Base-by-base conservation (phyloP, 345 rosid genomes). In the Jatropha curcas region DNA sequence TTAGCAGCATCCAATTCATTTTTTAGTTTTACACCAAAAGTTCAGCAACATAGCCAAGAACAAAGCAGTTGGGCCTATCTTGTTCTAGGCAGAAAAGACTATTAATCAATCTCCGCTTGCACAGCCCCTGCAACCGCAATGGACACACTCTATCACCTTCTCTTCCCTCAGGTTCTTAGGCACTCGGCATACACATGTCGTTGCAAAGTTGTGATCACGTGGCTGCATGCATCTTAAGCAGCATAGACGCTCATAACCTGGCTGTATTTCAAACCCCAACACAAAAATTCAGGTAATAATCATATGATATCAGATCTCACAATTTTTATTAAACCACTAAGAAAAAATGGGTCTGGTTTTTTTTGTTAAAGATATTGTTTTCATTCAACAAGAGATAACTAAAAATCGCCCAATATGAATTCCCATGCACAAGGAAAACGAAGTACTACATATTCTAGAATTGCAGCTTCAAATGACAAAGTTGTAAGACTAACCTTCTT, bases 181-280 rank as follows among this genome's bases (percentile, higher is more conserved):
- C 59, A 94, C 96, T 68, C 94, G 85, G 48, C 97, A 89, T 20
- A 94, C 91, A n/a, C 98, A 94, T 0, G 97, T 89, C 6, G 96
- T 88, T 58, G 88, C 90, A 3, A 90, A 94, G 88, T 90, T 92
- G 86, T 90, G 98, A 81, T 93, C 96, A 24, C 90, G 77, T 2
- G 94, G 96, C 79, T 92, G 98, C 66, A 92, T 94, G 84, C 94
- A 92, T 16, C 88, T 84, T 70, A 92, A 79, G 86, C 98, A 90
- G 75, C 97, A 92, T 12, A 94, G 79, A 4, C 92, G 90, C 64
- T 92, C 98, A 61, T 92, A 92, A 19, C 94, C 96, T 1, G 89
- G 85, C 96, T 94, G 90, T 81, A 83, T 65, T 69, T 70, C 24
- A 55, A 20, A 19, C 39, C 75, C 9, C 66, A 43, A 31, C 48